phyloP scores from a whole-genome alignment of 164 flowering plant genomes.

The Aristolochia californica region DNA sequence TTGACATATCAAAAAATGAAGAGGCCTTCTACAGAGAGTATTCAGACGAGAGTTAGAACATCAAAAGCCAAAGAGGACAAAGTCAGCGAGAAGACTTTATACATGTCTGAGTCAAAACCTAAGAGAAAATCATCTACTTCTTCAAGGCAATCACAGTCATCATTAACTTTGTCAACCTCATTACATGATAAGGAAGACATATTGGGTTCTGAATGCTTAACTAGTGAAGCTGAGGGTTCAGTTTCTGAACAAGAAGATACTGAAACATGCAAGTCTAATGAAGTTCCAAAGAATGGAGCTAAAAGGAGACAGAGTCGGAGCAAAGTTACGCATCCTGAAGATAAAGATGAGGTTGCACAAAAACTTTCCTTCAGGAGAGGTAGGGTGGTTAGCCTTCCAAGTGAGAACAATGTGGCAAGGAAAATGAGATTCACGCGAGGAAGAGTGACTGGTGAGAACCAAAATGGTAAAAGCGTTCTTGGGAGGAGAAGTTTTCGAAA shows the following conservation, averaged over 20 bases:
- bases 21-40: constrained; percentile 15
- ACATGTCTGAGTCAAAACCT: constrained; percentile 24
- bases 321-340: constrained; percentile 8
- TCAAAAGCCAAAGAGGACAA: constrained; percentile 13
- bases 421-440: constrained; percentile 9
- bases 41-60: constrained; percentile 13
- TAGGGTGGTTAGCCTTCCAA: constrained; percentile 23
- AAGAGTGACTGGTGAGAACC: neutral
- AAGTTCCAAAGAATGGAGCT: constrained; percentile 8
- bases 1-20: constrained; percentile 17
- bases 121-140: constrained; percentile 14
- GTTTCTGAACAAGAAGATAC: constrained; percentile 10
- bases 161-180: constrained; percentile 6
- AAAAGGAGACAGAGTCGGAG: constrained; percentile 14
- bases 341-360: constrained; percentile 4
- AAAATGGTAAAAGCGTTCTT: constrained; percentile 1
- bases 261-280: constrained; percentile 3
- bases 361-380: constrained; percentile 46
- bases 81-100: constrained; percentile 28
- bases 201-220: constrained; percentile 8
- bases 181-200: constrained; percentile 11
- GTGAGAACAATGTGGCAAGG: constrained; percentile 14
- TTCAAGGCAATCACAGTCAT: constrained; percentile 7
- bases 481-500: constrained; percentile 13
- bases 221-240: constrained; percentile 8